Percentiles rank a stretch among this genome's conserved stretches.
These are phyloP conservation scores for Xylaria nigripes DNA, from an alignment of 495 filamentous ascomycete genomes.

Conservation along the genomic window DNA sequence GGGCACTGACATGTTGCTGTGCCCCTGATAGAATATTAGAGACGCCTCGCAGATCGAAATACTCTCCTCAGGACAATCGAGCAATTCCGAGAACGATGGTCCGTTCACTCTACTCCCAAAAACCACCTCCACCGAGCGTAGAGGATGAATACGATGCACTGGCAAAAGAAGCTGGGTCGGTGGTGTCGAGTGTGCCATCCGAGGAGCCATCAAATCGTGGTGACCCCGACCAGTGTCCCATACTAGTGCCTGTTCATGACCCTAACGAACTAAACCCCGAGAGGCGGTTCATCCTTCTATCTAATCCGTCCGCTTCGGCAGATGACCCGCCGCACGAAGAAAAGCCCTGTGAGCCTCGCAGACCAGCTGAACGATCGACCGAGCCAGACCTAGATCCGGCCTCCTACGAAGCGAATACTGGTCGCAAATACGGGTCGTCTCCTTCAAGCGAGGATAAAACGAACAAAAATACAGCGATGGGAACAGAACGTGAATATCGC, in stretches of 20 bases:
- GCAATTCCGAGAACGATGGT: slow-evolving; percentile 3
- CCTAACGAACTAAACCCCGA: slow-evolving; percentile 37
- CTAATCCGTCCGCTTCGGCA: slow-evolving; percentile 23
- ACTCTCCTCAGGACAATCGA: slow-evolving; percentile 1
- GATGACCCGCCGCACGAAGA: slow-evolving; percentile 9
- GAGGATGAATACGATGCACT: slow-evolving; percentile 41
- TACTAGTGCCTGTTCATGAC: slow-evolving; percentile 28
- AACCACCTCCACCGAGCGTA: slow-evolving; percentile 35
- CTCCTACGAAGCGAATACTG: slow-evolving; percentile 35
- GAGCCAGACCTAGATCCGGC: slow-evolving; percentile 11
- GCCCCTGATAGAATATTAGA: background rate
- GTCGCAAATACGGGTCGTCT: slow-evolving; percentile 30
- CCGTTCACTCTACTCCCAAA: slow-evolving; percentile 7
- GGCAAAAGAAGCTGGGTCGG: slow-evolving; percentile 34
- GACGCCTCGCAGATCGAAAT: background rate
- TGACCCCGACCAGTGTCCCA: slow-evolving; percentile 35
- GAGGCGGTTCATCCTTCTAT: slow-evolving; percentile 38
- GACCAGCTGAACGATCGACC: slow-evolving; percentile 14
- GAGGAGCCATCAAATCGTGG: slow-evolving; percentile 38
- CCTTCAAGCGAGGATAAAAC: slow-evolving; percentile 16
- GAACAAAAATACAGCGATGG: slow-evolving; percentile 12
- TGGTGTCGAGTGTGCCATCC: slow-evolving; percentile 17
- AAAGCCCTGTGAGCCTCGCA: slow-evolving; percentile 10
- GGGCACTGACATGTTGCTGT: background rate
- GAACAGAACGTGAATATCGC: slow-evolving; percentile 15